Percentiles rank a stretch among this genome's conserved stretches.
These are phyloP conservation scores for Thymus quinquecostatus DNA, from an alignment of 257 asterid species.

Conservation along the genomic window DNA sequence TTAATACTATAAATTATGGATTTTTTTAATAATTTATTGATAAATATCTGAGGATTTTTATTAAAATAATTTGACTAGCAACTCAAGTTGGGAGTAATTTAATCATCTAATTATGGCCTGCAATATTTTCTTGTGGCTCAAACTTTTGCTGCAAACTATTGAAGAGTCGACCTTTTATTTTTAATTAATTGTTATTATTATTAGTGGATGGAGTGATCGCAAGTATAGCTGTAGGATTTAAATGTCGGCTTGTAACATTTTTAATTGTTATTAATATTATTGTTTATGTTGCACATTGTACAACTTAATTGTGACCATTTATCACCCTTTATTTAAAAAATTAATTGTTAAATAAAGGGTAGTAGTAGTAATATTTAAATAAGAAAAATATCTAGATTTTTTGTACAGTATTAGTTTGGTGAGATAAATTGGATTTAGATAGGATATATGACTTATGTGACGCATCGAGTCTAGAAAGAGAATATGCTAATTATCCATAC, in stretches of 20 bases:
- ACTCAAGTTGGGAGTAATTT: conserved; percentile 29
- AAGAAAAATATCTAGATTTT: too few relatives aligned
- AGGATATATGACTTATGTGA: too few relatives aligned
- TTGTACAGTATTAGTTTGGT: too few relatives aligned
- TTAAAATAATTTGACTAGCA: conserved; percentile 24
- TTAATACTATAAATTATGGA: too few relatives aligned
- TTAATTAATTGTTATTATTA: neutral
- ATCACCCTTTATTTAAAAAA: neutral
- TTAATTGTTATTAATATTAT: neutral
- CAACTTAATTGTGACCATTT: conserved; percentile 33
- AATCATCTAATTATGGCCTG: conserved; percentile 42
- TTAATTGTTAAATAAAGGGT: too few relatives aligned
- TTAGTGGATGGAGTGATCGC: neutral
- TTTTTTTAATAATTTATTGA: neutral
- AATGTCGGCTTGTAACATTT: conserved; percentile 1
- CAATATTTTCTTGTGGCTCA: conserved; percentile 40
- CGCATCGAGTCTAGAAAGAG: too few relatives aligned
- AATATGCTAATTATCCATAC: too few relatives aligned
- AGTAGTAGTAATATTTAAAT: too few relatives aligned
- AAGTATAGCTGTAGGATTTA: conserved; percentile 15
- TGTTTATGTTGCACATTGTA: neutral
- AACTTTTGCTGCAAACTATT: conserved; percentile 16
- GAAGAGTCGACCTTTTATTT: conserved; percentile 26
- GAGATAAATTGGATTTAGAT: too few relatives aligned
- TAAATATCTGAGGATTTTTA: conserved; percentile 40